phyloP scores from a whole-genome alignment of 2,329 filamentous ascomycete genomes.

The Claviceps cyperi region DNA sequence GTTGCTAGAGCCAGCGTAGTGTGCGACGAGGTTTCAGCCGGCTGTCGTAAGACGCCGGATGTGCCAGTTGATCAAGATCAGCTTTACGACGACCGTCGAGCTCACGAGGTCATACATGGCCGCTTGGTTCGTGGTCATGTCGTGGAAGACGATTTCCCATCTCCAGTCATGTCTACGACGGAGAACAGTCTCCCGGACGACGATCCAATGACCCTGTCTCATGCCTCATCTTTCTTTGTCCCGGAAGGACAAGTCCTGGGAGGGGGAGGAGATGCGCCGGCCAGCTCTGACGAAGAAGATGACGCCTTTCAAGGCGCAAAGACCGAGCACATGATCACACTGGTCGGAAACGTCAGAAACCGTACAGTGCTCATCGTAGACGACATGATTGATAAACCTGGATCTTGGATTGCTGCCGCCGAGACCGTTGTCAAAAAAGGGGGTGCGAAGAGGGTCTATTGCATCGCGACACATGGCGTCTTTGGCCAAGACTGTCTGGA shows the following conservation, averaged over 20 bases:
- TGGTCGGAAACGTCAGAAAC: slow-evolving; percentile 88
- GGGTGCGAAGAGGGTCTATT: slow-evolving; percentile 84
- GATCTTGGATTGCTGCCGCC: slow-evolving; percentile 92
- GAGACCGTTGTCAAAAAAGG: slow-evolving; percentile 93
- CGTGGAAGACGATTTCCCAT: slow-evolving; percentile 84
- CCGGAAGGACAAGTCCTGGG: slow-evolving; percentile 55
- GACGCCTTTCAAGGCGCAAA: slow-evolving; percentile 68
- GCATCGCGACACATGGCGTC: slow-evolving; percentile 90
- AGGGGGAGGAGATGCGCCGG: slow-evolving; percentile 71
- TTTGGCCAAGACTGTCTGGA: slow-evolving; percentile 83
- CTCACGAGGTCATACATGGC: slow-evolving; percentile 79
- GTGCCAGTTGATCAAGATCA: slow-evolving; percentile 21
- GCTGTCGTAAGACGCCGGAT: slow-evolving; percentile 14
- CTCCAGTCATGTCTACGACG: slow-evolving; percentile 56
- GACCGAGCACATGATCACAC: slow-evolving; percentile 85
- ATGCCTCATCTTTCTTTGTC: slow-evolving; percentile 68
- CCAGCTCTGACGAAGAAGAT: slow-evolving; percentile 82
- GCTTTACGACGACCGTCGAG: slow-evolving; percentile 65
- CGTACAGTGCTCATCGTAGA: slow-evolving; percentile 89
- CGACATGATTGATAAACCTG: slow-evolving; percentile 97
- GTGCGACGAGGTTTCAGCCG: slow-evolving; percentile 8
- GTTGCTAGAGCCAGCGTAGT: slow-evolving; percentile 7
- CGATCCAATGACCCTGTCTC: slow-evolving; percentile 68
- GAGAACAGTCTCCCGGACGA: slow-evolving; percentile 52
- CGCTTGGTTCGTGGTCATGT: slow-evolving; percentile 88